Conservation (phyloP, 495 filamentous ascomycete species). For the Penicillium egyptiacum region DNA sequence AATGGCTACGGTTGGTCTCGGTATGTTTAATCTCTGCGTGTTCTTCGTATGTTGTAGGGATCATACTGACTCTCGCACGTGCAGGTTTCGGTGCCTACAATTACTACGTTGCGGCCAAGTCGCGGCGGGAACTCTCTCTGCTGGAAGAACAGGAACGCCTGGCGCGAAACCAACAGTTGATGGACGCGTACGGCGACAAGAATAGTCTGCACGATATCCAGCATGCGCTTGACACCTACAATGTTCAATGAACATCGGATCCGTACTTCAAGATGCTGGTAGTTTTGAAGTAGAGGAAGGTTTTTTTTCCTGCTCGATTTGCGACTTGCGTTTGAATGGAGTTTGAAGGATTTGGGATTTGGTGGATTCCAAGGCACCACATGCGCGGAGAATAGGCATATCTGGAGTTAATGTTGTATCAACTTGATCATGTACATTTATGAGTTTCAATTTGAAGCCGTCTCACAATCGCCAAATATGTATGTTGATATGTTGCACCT, state of each 20-base stretch:
- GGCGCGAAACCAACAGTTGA: slow-evolving; percentile 36
- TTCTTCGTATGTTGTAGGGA: neutral
- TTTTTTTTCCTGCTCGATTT: neutral
- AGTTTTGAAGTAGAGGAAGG: neutral
- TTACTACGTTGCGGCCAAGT: slow-evolving; percentile 24
- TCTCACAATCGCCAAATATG: neutral
- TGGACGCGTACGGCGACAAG: slow-evolving; percentile 62
- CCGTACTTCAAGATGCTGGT: slow-evolving; percentile 6
- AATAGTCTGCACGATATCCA: slow-evolving; percentile 56
- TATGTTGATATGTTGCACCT: neutral
- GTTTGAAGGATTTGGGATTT: neutral
- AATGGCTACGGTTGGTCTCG: slow-evolving; percentile 34
- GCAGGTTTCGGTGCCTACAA: slow-evolving; percentile 37
- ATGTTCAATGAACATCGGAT: neutral
- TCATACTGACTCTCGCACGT: neutral
- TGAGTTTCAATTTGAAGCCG: neutral
- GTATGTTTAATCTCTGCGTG: slow-evolving; percentile 14
- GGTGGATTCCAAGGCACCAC: neutral
- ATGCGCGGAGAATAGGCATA: neutral
- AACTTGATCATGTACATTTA: neutral
- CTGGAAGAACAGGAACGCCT: slow-evolving; percentile 38
- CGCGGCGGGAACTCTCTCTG: slow-evolving; percentile 15
- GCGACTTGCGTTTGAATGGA: neutral
- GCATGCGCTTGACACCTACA: slow-evolving; percentile 55
- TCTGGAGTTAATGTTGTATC: slow-evolving; percentile 1